Evolutionary conservation across 768 basidiomycete genomes (phyloP), one percentile per base, ranked within the genome.

Genomic region (Lactarius sanguifluus): DNA sequence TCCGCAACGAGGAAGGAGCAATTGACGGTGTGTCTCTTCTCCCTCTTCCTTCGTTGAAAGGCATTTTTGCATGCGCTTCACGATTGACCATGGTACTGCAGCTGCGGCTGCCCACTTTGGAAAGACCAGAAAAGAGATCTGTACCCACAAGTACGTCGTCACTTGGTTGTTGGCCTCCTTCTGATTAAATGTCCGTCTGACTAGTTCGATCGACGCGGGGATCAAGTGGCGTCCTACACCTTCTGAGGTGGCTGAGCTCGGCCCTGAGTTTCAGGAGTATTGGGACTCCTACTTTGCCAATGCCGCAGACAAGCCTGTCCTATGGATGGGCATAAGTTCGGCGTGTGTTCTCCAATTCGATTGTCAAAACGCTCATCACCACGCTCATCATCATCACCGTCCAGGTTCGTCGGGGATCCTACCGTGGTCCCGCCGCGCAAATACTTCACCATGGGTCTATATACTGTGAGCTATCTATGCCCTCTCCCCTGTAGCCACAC

Each of bases 231-330:
- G 88, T 30, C 87, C 87, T 5, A 80, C 73, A 20, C 70, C 70
- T 4, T 76, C 78, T 5, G 86, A 89, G 50, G 76, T 86, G 28
- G 76, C 80, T 57, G 77, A 77, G n/a, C 74, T 89, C 38, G 79
- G 80, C 1, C 78, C 82, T 7, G 78, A 72, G 6, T 88, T 88
- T 70, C 71, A 77, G 32, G 56, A 75, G 32, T 75, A 79, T 50
- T 87, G 86, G 87, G 75, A 80, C 8, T 72, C 75, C 16, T 84
- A 81, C 72, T 88, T 83, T 54, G 80, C 74, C 28, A 75, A 77
- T 34, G 78, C 77, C 2, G 81, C 82, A 0, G 88, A 88, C 70
- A 88, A 87, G 70, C 80, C 86, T 12, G 81, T 85, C 4, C 70
- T 82, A 63, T 76, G 80, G 56, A 71, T 85, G 16, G 80, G 79